Conservation (phyloP, 495 filamentous ascomycete genomes). For the Xylaria flabelliformis region DNA sequence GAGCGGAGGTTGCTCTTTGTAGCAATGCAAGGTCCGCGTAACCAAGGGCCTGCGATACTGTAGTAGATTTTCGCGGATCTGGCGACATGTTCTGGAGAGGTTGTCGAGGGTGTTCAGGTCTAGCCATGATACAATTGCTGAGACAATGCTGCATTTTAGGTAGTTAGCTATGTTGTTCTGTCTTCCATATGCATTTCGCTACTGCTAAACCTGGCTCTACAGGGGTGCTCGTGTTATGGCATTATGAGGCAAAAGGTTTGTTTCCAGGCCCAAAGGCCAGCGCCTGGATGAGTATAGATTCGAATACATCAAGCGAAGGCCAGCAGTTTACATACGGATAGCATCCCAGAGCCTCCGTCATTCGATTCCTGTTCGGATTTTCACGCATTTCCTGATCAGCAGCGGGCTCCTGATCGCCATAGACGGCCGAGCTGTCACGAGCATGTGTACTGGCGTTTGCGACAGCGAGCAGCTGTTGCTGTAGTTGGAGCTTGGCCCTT, state of each 20-base stretch:
- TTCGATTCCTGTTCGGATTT: conserved; percentile 70
- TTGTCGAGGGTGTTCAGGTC: conserved; percentile 86
- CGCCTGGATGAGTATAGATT: conserved; percentile 31
- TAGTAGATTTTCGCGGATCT: conserved; percentile 74
- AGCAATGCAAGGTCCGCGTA: conserved; percentile 76
- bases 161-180: conserved; percentile 38
- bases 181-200: conserved; percentile 24
- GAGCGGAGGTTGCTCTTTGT: conserved; percentile 64
- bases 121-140: conserved; percentile 72
- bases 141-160: conserved; percentile 67
- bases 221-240: not conserved
- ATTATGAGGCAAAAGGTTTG: conserved; percentile 30
- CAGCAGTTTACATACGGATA: conserved; percentile 74
- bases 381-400: conserved; percentile 47
- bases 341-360: conserved; percentile 81
- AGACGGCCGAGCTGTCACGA: conserved; percentile 23
- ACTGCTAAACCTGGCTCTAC: not conserved
- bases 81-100: conserved; percentile 79
- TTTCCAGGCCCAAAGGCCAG: conserved; percentile 14
- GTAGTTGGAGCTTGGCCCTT: conserved; percentile 32
- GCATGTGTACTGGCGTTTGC: conserved; percentile 31
- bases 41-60: conserved; percentile 76
- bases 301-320: conserved; percentile 31
- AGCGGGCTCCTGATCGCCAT: conserved; percentile 34
- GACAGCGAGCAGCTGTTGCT: conserved; percentile 31